These are phyloP conservation scores for Somion occarium DNA, from an alignment of 1,284 basidiomycete genomes.

Conservation along the genomic window DNA sequence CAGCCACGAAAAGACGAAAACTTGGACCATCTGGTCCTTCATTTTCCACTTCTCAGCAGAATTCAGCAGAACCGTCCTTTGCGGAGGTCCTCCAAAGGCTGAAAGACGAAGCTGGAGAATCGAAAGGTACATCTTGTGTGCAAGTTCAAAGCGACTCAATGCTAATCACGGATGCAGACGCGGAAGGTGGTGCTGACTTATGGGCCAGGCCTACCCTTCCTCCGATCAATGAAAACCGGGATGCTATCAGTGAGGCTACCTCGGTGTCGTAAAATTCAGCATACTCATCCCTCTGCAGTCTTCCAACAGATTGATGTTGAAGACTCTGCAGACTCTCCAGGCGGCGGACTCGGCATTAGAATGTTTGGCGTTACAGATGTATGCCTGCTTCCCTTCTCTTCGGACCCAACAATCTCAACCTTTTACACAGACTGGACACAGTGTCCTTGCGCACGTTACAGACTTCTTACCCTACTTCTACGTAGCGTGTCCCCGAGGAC, in stretches of 20 bases:
- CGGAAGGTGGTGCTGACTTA: constrained; percentile 69
- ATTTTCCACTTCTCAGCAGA: constrained; percentile 33
- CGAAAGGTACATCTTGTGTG: constrained; percentile 33
- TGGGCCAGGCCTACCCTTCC: constrained; percentile 75
- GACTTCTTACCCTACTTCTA: constrained; percentile 92
- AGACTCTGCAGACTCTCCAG: constrained; percentile 51
- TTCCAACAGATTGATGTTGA: constrained; percentile 96
- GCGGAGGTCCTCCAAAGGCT: constrained; percentile 74
- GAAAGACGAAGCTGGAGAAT: constrained; percentile 59
- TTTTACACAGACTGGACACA: constrained; percentile 70
- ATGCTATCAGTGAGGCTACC: constrained; percentile 50
- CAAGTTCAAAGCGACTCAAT: too few species aligned
- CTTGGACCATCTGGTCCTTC: constrained; percentile 32
- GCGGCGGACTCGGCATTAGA: constrained; percentile 51
- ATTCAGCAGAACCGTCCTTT: constrained; percentile 48
- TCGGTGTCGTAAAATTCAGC: neutral
- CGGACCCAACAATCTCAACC: neutral
- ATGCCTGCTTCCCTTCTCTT: constrained; percentile 12
- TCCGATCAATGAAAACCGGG: constrained; percentile 51
- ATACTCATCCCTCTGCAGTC: constrained; percentile 36
- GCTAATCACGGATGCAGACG: too few species aligned
- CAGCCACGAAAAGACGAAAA: constrained; percentile 57
- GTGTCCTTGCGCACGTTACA: constrained; percentile 77
- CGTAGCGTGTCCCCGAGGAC: constrained; percentile 80
- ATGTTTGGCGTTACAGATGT: constrained; percentile 91